phyloP scores from a whole-genome alignment of 2,329 filamentous ascomycete species.

The Aspergillus sp. region DNA sequence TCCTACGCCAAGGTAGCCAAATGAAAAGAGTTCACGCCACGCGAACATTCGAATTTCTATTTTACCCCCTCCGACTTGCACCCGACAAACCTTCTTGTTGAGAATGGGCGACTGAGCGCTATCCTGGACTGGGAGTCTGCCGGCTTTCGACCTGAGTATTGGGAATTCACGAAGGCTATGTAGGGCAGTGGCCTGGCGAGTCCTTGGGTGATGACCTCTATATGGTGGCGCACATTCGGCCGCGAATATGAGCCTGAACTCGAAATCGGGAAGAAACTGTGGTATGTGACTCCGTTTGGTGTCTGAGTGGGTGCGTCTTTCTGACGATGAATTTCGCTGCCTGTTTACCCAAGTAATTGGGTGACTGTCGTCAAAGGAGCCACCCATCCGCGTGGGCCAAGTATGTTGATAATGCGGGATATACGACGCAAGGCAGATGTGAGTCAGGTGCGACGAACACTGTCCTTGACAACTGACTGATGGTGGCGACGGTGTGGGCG shows the following conservation, averaged over 20 bases:
- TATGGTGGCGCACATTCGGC: background rate
- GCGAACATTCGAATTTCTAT: conserved; percentile 2
- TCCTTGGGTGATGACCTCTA: background rate
- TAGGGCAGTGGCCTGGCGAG: conserved; percentile 1
- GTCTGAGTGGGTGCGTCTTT: background rate
- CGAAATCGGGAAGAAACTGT: background rate
- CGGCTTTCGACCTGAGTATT: conserved; percentile 32
- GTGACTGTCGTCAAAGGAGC: no score
- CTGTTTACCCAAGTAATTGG: no score
- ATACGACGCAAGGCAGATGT: no score
- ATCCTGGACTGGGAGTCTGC: conserved; percentile 37
- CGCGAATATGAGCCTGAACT: background rate
- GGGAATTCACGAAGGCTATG: conserved; percentile 34
- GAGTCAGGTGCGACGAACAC: no score
- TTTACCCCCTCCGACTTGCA: conserved; percentile 29
- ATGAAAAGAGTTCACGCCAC: background rate
- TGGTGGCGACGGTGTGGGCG: no score
- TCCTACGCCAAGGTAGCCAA: background rate
- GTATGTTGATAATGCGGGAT: no score
- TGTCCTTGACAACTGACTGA: no score
- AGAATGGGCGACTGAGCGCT: conserved; percentile 25
- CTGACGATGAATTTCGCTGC: no score
- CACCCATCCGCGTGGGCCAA: no score
- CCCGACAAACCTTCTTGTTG: conserved; percentile 27
- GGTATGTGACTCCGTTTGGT: conserved; percentile 11